These are phyloP conservation scores for Seiridium cupressi DNA, from an alignment of 2,329 filamentous ascomycete genomes.

Conservation along the genomic window DNA sequence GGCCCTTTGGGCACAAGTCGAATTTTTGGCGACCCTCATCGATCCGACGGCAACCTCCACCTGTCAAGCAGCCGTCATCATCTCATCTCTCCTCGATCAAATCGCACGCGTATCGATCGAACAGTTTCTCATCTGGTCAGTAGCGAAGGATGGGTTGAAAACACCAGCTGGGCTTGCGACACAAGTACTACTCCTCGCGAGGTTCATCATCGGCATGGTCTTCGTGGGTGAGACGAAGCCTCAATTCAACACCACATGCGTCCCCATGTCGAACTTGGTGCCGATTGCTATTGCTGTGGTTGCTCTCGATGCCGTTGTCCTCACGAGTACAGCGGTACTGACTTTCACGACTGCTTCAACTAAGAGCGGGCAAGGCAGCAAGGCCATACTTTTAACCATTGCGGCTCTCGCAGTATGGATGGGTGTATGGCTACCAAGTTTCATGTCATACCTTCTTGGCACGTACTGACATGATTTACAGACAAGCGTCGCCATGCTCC, in stretches of 20 bases:
- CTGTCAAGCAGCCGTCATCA: slow-evolving; percentile 52
- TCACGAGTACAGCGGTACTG: slow-evolving; percentile 38
- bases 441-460: slow-evolving; percentile 14
- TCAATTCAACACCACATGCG: slow-evolving; percentile 51
- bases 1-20: slow-evolving; percentile 51
- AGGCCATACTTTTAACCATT: slow-evolving; percentile 39
- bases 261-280: slow-evolving; percentile 42
- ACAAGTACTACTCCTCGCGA: slow-evolving; percentile 44
- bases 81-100: slow-evolving; percentile 57
- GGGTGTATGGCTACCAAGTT: slow-evolving; percentile 36
- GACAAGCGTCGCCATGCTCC: slow-evolving; percentile 50
- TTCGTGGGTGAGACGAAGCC: slow-evolving; percentile 54
- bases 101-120: slow-evolving; percentile 51
- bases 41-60: slow-evolving; percentile 36
- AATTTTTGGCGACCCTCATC: slow-evolving; percentile 50
- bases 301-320: slow-evolving; percentile 42
- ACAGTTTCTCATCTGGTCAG: slow-evolving; percentile 53
- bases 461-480: slow-evolving; percentile 18
- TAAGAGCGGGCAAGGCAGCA: slow-evolving; percentile 31
- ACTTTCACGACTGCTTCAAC: slow-evolving; percentile 34
- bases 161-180: slow-evolving; percentile 36
- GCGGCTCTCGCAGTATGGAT: slow-evolving; percentile 51
- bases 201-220: slow-evolving; percentile 51
- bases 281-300: slow-evolving; percentile 45
- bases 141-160: slow-evolving; percentile 37